These are phyloP conservation scores for Xanthoceras sorbifolium DNA, from an alignment of 345 rosid genomes.

Conservation along the genomic window DNA sequence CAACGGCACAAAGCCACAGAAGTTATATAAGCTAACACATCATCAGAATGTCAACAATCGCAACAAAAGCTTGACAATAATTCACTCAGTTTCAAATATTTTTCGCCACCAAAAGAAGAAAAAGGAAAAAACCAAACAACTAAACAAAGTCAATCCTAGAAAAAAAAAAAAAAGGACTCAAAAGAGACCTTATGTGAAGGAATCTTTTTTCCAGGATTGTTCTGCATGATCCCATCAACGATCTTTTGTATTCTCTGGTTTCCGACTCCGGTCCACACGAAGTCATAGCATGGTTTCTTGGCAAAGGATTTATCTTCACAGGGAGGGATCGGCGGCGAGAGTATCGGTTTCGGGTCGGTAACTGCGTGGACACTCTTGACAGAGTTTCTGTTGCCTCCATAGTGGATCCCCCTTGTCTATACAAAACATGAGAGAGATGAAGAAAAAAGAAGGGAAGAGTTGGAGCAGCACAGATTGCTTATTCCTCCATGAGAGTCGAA, in stretches of 20 bases:
- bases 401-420: background rate
- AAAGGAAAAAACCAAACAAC: background rate
- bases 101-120: no score
- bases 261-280: conserved; percentile 76
- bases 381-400: background rate
- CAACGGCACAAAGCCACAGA: no score
- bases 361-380: background rate
- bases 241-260: conserved; percentile 35
- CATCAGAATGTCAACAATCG: no score
- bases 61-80: no score
- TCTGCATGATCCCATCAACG: conserved; percentile 52
- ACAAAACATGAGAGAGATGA: conserved; percentile 2
- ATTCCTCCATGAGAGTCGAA: background rate
- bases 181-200: conserved; percentile 51
- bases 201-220: conserved; percentile 73
- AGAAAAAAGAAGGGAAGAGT: background rate
- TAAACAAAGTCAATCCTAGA: background rate
- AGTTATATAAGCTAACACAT: no score
- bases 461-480: background rate
- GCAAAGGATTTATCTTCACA: conserved; percentile 48
- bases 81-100: no score
- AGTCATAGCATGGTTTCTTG: conserved; percentile 71
- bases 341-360: background rate
- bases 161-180: background rate
- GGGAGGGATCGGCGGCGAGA: background rate